Base-by-base conservation (phyloP, 805 yeast species). In the Lipomyces chichibuensis region DNA sequence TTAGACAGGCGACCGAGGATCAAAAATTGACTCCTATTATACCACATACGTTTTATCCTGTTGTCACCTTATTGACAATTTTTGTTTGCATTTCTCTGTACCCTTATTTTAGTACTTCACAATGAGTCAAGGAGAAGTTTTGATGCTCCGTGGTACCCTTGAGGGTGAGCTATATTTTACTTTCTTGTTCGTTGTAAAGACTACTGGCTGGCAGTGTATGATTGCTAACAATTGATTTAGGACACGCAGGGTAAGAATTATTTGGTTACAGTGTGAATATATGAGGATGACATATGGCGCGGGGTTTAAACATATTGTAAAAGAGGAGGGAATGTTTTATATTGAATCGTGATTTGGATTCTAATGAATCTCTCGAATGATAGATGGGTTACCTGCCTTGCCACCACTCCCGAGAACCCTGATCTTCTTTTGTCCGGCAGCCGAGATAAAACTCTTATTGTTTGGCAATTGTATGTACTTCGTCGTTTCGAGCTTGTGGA, bases 321-420 rank as follows among this genome's bases (percentile, higher is more conserved):
- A 27, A 39, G 23, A 56, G 27, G 52, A 17, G 43, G 20, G 32
- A 29, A 29, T 5, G 7, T 29, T 56, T 79, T 74, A 84, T 14
- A 84, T 52, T 23, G 17, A 35, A 11, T 39, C 20, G 20, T 5
- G 27, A 20, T n/a, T 8, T 17, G 13, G 39, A 33, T 33, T 57
- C 43, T 57, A 29, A 37, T 14, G 74, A 72, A 74, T 70, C 68
- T 73, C 7, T 8, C 23, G 20, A 46, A 32, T 57, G 17, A 14
- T 62, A 78, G 80, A 80, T 94, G 98, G 98, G 99, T 95, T 80
- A 95, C 99, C 75, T 88, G 97, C 82, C 87, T 95, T 79, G 97
- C 98, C 84, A 95, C 98, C 85, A 89, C 97, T 81, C 90, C 92
- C 80, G 92, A 93, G 82, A 91, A 92, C 88, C 99, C 99, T 84